Evolutionary conservation across 75 land plant species (phyloP).

Genomic region (Adiantum capillusveneris): DNA sequence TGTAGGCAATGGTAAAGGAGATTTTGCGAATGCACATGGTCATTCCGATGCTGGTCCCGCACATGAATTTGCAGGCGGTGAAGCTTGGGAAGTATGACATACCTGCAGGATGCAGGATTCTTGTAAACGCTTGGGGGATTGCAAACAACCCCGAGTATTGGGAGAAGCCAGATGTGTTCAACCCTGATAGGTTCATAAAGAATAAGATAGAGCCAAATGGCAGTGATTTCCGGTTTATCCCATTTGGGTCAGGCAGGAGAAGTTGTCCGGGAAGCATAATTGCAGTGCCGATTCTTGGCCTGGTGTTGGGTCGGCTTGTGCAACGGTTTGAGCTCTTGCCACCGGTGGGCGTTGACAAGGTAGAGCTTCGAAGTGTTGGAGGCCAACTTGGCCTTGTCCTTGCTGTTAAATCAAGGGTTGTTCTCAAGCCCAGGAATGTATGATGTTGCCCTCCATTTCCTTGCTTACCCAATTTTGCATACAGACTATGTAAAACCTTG

Average conservation of each 20-base stretch:
- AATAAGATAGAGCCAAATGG: conserved; percentile 39
- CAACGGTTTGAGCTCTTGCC: conserved; percentile 78
- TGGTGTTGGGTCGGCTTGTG: conserved; percentile 72
- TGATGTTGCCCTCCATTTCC: no score
- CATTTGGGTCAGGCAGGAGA: conserved; percentile 74
- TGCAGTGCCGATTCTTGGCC: conserved; percentile 75
- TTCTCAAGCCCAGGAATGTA: conserved; percentile 58
- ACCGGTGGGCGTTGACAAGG: conserved; percentile 57
- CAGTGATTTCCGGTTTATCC: no score
- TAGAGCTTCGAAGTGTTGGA: conserved; percentile 52
- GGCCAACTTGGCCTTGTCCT: conserved; percentile 63
- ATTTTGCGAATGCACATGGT: conserved; percentile 57
- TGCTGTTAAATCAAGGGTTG: conserved; percentile 52
- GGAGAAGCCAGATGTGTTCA: conserved; percentile 57
- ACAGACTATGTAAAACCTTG: no score
- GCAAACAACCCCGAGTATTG: conserved; percentile 67
- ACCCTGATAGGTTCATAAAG: conserved; percentile 69
- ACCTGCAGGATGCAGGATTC: conserved; percentile 54
- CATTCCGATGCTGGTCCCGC: conserved; percentile 68
- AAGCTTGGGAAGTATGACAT: conserved; percentile 57
- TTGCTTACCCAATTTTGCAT: no score
- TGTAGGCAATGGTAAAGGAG: conserved; percentile 55
- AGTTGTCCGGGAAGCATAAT: conserved; percentile 96
- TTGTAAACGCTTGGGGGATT: conserved; percentile 84
- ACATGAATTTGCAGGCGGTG: conserved; percentile 70